Percentiles rank a stretch among this genome's conserved stretches.
phyloP scores from a whole-genome alignment of 1,139 yeast genomes.

The Meyerozyma sp. region DNA sequence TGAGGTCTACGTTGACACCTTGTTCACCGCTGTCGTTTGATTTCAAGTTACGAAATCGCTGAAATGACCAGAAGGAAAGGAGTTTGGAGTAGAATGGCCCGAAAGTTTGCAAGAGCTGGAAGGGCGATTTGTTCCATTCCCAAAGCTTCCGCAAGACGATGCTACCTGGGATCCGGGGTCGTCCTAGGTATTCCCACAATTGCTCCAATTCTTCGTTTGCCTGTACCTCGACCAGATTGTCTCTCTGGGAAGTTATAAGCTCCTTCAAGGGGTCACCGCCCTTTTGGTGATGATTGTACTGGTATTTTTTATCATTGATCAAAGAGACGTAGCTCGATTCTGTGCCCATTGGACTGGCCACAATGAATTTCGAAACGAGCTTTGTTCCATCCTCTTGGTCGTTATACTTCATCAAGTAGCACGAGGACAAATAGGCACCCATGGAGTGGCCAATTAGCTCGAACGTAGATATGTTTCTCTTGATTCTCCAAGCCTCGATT shows the following conservation, averaged over 20 bases:
- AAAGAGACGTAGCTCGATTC: slow-evolving; percentile 35
- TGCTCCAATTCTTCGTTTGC: slow-evolving; percentile 16
- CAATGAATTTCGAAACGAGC: slow-evolving; percentile 25
- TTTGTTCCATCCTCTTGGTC: slow-evolving; percentile 10
- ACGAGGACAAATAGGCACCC: slow-evolving; percentile 41
- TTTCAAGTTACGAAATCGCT: slow-evolving; percentile 30
- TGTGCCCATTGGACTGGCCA: slow-evolving; percentile 45
- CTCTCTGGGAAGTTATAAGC: slow-evolving; percentile 6
- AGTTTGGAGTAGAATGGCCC: slow-evolving; percentile 41
- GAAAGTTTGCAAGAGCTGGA: slow-evolving; percentile 31
- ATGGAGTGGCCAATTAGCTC: slow-evolving; percentile 38
- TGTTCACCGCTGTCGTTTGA: slow-evolving; percentile 7
- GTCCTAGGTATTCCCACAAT: slow-evolving; percentile 32
- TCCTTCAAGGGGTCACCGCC: slow-evolving; percentile 18
- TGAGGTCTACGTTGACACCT: slow-evolving; percentile 15
- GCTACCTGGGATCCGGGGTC: slow-evolving; percentile 36
- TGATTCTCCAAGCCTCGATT: slow-evolving; percentile 33
- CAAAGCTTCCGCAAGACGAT: slow-evolving; percentile 29
- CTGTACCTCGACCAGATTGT: slow-evolving; percentile 8
- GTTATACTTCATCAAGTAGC: slow-evolving; percentile 39
- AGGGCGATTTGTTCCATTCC: slow-evolving; percentile 38
- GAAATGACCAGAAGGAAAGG: slow-evolving; percentile 40
- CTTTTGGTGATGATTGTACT: slow-evolving; percentile 28
- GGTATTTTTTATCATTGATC: slow-evolving; percentile 25
- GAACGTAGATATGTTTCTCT: slow-evolving; percentile 20